phyloP scores from a whole-genome alignment of 2,329 filamentous ascomycete genomes.

The Triangularia verruculosa region DNA sequence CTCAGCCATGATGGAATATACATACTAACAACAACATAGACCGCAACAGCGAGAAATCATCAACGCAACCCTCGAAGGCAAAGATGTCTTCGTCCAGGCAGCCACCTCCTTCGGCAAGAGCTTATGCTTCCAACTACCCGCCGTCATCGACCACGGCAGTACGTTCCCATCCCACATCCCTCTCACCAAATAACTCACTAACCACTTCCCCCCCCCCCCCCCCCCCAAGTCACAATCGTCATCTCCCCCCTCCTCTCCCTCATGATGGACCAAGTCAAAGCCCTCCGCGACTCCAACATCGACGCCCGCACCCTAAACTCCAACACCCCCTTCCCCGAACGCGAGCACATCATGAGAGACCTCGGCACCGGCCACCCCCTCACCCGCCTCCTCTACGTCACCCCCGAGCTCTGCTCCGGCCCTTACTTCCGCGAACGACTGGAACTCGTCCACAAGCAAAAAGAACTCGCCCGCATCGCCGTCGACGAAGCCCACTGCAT shows the following conservation, averaged over 20 bases:
- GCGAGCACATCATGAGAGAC: constrained; percentile 70
- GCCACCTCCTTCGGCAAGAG: constrained; percentile 91
- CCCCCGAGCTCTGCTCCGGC: constrained; percentile 80
- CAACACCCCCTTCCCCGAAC: constrained; percentile 65
- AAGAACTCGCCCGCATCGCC: constrained; percentile 81
- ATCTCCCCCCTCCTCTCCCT: constrained; percentile 9
- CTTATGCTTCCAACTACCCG: constrained; percentile 87
- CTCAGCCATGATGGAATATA: neutral
- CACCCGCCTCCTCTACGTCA: constrained; percentile 85
- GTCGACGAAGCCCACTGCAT: constrained; percentile 97
- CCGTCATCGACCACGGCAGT: constrained; percentile 84
- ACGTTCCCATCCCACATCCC: constrained; percentile 70
- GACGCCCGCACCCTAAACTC: constrained; percentile 85
- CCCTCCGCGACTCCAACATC: constrained; percentile 70
- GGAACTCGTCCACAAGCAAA: constrained; percentile 70
- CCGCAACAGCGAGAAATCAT: constrained; percentile 88
- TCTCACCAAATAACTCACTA: constrained; percentile 64
- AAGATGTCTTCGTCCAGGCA: constrained; percentile 92
- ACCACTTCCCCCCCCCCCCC: neutral
- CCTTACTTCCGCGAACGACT: constrained; percentile 75
- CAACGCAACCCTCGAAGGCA: constrained; percentile 70
- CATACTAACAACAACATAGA: constrained; percentile 41
- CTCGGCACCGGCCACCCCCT: constrained; percentile 83
- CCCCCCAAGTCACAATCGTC: constrained; percentile 6
- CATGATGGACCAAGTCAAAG: constrained; percentile 83